Conservation (phyloP, 208 protist genomes). For the Strigomonas galati region DNA sequence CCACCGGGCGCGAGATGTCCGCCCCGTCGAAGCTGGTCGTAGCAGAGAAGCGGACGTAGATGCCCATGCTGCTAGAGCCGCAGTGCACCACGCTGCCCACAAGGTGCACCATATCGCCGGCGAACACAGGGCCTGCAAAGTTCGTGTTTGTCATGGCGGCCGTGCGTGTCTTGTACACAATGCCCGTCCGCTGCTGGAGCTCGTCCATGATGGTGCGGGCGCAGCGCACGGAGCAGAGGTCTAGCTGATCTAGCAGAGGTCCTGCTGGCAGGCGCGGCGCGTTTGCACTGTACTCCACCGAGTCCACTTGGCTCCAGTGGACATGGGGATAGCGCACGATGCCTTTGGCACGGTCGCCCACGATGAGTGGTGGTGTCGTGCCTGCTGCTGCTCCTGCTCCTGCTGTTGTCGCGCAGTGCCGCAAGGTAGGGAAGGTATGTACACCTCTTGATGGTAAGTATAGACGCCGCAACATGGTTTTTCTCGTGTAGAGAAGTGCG, state of each 20-base stretch:
- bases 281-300: conserved; percentile 19
- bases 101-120: conserved; percentile 79
- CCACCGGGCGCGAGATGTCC: conserved; percentile 43
- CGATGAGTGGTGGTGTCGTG: background rate
- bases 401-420: background rate
- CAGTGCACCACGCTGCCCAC: conserved; percentile 69
- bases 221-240: conserved; percentile 75
- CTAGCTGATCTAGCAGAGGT: conserved; percentile 76
- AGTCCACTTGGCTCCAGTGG: background rate
- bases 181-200: conserved; percentile 14
- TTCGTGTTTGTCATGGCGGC: conserved; percentile 74
- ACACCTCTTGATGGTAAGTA: no score
- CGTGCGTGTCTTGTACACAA: conserved; percentile 48
- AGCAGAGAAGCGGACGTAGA: conserved; percentile 66
- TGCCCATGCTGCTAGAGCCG: conserved; percentile 71
- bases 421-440: no score
- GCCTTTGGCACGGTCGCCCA: background rate
- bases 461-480: no score
- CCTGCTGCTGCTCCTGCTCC: no score
- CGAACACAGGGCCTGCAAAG: conserved; percentile 70
- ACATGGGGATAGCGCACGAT: background rate
- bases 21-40: conserved; percentile 47
- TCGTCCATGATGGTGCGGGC: conserved; percentile 29
- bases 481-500: no score
- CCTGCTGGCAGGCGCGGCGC: conserved; percentile 65